Conservation (phyloP, 306 rosid genomes). For the Erythrophleum fordii region DNA sequence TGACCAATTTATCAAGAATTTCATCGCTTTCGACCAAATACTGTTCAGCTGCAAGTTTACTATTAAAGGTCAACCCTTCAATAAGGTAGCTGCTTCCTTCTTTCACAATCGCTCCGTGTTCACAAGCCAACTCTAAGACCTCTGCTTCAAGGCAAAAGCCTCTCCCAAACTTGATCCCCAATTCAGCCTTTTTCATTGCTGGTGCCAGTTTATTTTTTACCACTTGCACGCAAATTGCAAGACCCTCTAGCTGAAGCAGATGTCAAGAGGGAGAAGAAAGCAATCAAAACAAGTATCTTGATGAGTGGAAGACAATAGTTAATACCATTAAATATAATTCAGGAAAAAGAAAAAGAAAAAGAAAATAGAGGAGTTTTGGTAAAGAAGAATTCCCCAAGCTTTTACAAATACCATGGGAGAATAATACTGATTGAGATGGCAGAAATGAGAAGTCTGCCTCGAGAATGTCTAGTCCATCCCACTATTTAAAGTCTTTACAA, state of each 20-base stretch:
- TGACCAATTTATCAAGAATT: constrained; percentile 54
- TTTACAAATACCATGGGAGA: constrained; percentile 15
- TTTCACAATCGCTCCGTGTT: constrained; percentile 62
- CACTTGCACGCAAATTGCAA: constrained; percentile 60
- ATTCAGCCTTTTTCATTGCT: constrained; percentile 62
- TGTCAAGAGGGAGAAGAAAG: background rate
- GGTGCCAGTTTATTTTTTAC: constrained; percentile 86
- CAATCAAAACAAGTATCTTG: constrained; percentile 14
- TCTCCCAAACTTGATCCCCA: constrained; percentile 74
- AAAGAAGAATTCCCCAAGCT: constrained; percentile 12
- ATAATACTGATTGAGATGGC: background rate
- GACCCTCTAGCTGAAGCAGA: constrained; percentile 66
- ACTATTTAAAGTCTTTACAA: constrained; percentile 19
- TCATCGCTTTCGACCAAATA: constrained; percentile 52
- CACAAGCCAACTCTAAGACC: constrained; percentile 78
- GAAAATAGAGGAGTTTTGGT: background rate
- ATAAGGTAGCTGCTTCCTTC: constrained; percentile 62
- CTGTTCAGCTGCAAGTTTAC: constrained; percentile 55
- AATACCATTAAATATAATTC: background rate
- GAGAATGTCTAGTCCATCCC: background rate
- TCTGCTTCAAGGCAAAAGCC: constrained; percentile 75
- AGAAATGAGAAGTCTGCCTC: constrained; percentile 8
- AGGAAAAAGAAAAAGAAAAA: background rate
- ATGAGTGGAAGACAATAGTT: background rate
- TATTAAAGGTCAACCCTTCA: constrained; percentile 51